These are phyloP conservation scores for Gossypium davidsonii DNA, from an alignment of 441 rosid species.

Conservation along the genomic window DNA sequence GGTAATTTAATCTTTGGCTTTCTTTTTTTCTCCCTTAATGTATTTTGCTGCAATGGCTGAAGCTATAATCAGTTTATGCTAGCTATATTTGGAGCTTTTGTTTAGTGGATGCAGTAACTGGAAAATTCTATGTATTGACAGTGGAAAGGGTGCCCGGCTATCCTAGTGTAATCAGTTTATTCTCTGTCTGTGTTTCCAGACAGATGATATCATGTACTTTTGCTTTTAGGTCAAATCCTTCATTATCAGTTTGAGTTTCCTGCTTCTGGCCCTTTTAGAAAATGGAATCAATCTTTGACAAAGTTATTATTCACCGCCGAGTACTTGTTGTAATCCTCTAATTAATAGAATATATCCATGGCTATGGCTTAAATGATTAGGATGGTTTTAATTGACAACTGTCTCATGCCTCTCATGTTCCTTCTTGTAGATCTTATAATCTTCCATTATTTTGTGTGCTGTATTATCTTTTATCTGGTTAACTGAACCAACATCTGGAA, in stretches of 20 bases:
- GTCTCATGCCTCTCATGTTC: neutral
- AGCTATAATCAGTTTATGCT: neutral
- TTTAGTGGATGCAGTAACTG: neutral
- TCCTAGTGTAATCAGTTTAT: neutral
- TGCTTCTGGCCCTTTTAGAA: neutral
- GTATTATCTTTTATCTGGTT: neutral
- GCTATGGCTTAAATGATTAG: neutral
- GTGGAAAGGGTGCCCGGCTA: neutral
- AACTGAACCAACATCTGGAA: neutral
- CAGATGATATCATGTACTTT: neutral
- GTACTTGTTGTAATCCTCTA: neutral
- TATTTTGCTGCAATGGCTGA: neutral
- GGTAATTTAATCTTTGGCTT: slow-evolving; percentile 29
- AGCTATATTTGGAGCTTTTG: neutral
- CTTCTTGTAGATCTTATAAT: neutral
- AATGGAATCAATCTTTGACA: neutral
- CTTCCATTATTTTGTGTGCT: neutral
- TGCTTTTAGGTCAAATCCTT: neutral
- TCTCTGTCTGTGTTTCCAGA: neutral
- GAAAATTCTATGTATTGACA: neutral
- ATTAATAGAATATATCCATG: neutral
- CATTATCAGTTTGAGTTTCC: neutral
- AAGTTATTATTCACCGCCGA: neutral
- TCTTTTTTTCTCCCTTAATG: neutral
- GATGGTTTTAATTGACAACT: neutral